Evolutionary conservation across 805 yeast genomes (phyloP), one percentile per base, ranked within the genome.

Genomic region (Wickerhamomyces rabaulensis): DNA sequence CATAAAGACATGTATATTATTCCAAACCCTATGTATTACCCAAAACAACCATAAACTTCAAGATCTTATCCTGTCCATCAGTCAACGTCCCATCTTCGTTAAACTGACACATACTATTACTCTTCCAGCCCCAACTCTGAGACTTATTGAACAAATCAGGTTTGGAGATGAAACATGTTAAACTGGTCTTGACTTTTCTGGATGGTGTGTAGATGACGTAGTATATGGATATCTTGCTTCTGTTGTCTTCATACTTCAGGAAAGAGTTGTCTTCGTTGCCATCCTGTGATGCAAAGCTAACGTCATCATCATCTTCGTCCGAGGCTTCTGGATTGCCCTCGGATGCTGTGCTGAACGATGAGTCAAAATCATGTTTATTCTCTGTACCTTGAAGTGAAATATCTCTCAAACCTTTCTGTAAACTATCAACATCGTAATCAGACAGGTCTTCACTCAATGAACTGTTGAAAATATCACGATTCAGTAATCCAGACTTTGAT

Each of bases 41-140:
- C 17, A 76, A 53, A 20, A 73, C 73, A 40, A 76, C 73, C 75
- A 72, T 74, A 48, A 76, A 76, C 55, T 74, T 74, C 43, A 75
- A 50, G 29, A 72, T 62, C 17, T 69, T 67, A 44, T 71, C 73
- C 47, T 73, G 76, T 6, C 71, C 75, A 21, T 62, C 67, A 6
- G 71, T 69, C 49, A 73, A 64, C 0, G 70, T 64, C 3, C 79
- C 78, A 54, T 71, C 74, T 39, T 75, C 78, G 42, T 73, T 69
- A 53, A 76, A 75, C 3, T 73, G 64, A 44, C 79, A 76, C 74
- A 78, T 70, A 40, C 76, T 73, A 43, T 71, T 74, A 50, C 79
- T 73, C 48, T 76, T 77, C 83, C 83, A 78, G 0, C 83, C 82
- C 83, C 83, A 78, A 50, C 80, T 75, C 57, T 78, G 82, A 1